Evolutionary conservation across 1,284 basidiomycete species (phyloP).

Genomic region (Tetrapyrgos nigripes): DNA sequence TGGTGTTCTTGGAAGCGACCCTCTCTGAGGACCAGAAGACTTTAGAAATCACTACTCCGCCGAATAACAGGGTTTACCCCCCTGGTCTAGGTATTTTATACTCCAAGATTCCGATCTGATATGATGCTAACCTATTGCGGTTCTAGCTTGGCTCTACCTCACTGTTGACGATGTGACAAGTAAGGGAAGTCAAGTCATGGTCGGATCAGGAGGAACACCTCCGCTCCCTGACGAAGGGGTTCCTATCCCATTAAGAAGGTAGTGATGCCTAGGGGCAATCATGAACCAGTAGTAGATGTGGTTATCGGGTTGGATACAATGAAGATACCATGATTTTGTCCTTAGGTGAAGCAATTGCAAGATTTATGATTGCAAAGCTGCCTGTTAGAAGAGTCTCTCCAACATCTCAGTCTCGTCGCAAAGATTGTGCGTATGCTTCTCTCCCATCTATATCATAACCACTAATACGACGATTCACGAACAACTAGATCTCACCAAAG

Average conservation of each 20-base stretch:
- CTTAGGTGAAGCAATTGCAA: too few species aligned
- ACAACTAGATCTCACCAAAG: too few species aligned
- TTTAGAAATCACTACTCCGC: constrained; percentile 50
- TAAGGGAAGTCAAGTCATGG: constrained; percentile 48
- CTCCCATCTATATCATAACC: too few species aligned
- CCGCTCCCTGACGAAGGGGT: constrained; percentile 8
- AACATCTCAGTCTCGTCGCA: too few species aligned
- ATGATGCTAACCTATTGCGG: constrained; percentile 13
- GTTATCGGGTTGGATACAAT: too few species aligned
- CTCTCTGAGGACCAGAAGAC: constrained; percentile 41
- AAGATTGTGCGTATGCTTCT: too few species aligned
- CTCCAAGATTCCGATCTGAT: neutral
- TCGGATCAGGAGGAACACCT: constrained; percentile 47
- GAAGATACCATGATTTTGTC: too few species aligned
- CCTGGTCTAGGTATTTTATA: constrained; percentile 51
- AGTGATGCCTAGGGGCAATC: too few species aligned
- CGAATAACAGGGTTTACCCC: constrained; percentile 52
- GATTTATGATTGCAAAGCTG: too few species aligned
- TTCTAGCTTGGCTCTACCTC: constrained; percentile 39
- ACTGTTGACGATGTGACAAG: constrained; percentile 56
- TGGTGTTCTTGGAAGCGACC: constrained; percentile 51
- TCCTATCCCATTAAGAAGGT: neutral
- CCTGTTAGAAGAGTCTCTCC: too few species aligned
- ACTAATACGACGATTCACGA: too few species aligned
- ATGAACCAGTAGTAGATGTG: too few species aligned